phyloP scores from a whole-genome alignment of 306 rosid species.

The Sicyos baderoa region DNA sequence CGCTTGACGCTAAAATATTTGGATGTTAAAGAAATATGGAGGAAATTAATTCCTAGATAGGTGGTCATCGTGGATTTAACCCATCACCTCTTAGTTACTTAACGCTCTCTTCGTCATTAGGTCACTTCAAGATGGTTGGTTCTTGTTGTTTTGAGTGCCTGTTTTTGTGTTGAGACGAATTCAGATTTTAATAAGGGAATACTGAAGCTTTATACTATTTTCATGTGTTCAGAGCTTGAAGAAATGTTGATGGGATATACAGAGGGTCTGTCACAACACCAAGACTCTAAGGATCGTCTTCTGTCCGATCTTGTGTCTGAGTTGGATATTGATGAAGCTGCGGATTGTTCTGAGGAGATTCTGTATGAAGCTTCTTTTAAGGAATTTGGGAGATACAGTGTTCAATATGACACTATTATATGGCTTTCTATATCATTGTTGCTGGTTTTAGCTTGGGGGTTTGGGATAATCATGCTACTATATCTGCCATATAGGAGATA shows the following conservation, averaged over 20 bases:
- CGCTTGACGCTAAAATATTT: too few relatives aligned
- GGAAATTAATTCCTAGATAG: too few relatives aligned
- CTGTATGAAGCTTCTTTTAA: conserved; percentile 68
- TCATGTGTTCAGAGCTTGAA: conserved; percentile 34
- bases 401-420: conserved; percentile 69
- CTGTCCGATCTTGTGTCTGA: conserved; percentile 43
- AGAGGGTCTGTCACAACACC: conserved; percentile 44
- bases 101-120: too few relatives aligned
- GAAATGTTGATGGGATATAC: conserved; percentile 64
- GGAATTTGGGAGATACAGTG: conserved; percentile 50
- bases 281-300: conserved; percentile 40
- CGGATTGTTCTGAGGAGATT: conserved; percentile 42
- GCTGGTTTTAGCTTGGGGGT: conserved; percentile 87
- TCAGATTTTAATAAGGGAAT: background rate
- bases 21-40: too few relatives aligned
- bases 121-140: too few relatives aligned
- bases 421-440: conserved; percentile 78
- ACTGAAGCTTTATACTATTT: conserved; percentile 18
- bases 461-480: conserved; percentile 74
- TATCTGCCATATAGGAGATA: conserved; percentile 72
- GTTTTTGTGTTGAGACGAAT: background rate
- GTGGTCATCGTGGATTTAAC: too few relatives aligned
- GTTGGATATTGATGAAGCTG: conserved; percentile 39
- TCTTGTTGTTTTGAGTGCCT: background rate
- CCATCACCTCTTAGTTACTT: too few relatives aligned